Percentiles rank a stretch among this genome's conserved stretches.
Conservation (phyloP, 805 yeast species). For the Jamesozyma gamospora region DNA sequence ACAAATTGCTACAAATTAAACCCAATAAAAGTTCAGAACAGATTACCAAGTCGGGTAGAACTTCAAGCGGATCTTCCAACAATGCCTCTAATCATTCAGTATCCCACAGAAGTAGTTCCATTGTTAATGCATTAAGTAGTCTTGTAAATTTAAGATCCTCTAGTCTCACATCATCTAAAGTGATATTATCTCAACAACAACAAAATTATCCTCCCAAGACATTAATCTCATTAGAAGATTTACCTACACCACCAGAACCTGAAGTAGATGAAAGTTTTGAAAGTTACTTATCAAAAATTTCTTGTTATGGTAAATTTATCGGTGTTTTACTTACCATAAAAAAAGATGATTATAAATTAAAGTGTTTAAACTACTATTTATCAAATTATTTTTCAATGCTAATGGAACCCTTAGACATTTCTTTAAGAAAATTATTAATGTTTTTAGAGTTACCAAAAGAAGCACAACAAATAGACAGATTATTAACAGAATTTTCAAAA, state of each 20-base stretch:
- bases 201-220: conserved; percentile 5
- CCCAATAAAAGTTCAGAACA: not conserved
- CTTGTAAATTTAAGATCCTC: conserved; percentile 28
- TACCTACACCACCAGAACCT: conserved; percentile 24
- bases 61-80: not conserved
- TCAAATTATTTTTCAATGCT: conserved; percentile 37
- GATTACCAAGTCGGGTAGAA: not conserved
- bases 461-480: conserved; percentile 66
- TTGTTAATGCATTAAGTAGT: conserved; percentile 32
- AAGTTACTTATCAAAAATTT: conserved; percentile 21
- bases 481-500: conserved; percentile 46
- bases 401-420: conserved; percentile 53
- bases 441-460: conserved; percentile 56
- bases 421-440: conserved; percentile 51
- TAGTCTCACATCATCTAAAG: conserved; percentile 12
- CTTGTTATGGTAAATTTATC: conserved; percentile 27
- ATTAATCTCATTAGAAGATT: conserved; percentile 8
- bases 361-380: conserved; percentile 25
- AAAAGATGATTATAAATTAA: conserved; percentile 19
- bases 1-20: not conserved
- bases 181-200: not conserved
- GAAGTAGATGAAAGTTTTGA: conserved; percentile 21
- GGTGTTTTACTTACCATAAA: conserved; percentile 25
- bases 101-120: conserved; percentile 26
- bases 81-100: not conserved